phyloP scores from a whole-genome alignment of 768 basidiomycete species.

The Cubamyces lactineus region DNA sequence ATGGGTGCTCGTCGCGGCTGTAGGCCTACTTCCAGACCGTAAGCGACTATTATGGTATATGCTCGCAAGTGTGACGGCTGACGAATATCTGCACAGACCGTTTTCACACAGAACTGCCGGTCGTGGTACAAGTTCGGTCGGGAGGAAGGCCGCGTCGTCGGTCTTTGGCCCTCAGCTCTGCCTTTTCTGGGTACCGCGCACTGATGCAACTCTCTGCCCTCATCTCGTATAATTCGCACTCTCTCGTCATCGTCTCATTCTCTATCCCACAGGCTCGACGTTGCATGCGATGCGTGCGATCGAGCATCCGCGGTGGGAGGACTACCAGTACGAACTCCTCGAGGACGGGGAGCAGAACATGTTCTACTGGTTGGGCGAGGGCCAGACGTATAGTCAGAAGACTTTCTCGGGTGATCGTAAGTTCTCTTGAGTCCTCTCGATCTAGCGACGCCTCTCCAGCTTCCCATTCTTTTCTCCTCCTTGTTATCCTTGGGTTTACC shows the following conservation, averaged over 20 bases:
- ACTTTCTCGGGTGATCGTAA: slow-evolving; percentile 37
- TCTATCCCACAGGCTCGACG: slow-evolving; percentile 42
- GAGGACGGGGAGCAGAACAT: slow-evolving; percentile 46
- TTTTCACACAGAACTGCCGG: slow-evolving; percentile 57
- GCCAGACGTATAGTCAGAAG: slow-evolving; percentile 56
- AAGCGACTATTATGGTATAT: slow-evolving; percentile 1
- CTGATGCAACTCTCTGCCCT: no score
- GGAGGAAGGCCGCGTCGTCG: slow-evolving; percentile 58
- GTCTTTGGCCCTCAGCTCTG: slow-evolving; percentile 50
- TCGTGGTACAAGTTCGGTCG: slow-evolving; percentile 66
- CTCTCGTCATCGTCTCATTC: no score
- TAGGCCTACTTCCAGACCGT: slow-evolving; percentile 54
- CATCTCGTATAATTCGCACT: no score
- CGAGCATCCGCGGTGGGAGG: slow-evolving; percentile 62
- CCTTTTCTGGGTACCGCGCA: neutral
- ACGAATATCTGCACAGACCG: slow-evolving; percentile 43
- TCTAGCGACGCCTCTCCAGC: no score
- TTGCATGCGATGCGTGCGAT: slow-evolving; percentile 52
- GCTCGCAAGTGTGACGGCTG: neutral
- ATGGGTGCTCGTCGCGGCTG: slow-evolving; percentile 1
- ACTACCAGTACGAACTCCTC: slow-evolving; percentile 54
- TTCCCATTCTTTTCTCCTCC: neutral
- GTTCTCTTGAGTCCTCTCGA: neutral
- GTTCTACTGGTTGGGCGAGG: slow-evolving; percentile 62
- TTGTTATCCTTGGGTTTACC: no score